A percentile compares a stretch with the other conserved stretches of the same genome.
Conservation (phyloP, 306 rosid genomes). For the Myrica gale region DNA sequence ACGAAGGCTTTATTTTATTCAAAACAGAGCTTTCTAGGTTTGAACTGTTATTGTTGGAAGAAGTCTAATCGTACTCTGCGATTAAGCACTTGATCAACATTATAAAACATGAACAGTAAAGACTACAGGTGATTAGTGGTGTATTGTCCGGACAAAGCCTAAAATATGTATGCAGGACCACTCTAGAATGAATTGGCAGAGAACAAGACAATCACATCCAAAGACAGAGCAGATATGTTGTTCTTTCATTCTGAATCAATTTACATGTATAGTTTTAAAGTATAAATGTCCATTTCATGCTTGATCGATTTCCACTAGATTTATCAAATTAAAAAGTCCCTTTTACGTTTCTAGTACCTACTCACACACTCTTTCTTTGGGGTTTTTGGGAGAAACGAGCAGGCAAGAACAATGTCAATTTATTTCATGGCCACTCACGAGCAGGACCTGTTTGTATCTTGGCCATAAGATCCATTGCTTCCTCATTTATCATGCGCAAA, state of each 20-base stretch:
- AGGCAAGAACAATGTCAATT: too few species aligned
- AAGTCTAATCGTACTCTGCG: neutral
- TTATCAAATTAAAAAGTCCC: neutral
- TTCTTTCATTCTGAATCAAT: neutral
- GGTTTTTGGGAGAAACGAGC: too few species aligned
- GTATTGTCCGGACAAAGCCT: neutral
- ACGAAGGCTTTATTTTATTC: constrained; percentile 1
- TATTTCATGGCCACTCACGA: too few species aligned
- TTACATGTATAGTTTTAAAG: neutral
- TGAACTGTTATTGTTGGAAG: neutral
- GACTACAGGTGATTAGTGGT: neutral
- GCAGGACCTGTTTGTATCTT: too few species aligned
- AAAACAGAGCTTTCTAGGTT: neutral
- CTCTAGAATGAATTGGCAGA: neutral
- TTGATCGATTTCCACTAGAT: neutral
- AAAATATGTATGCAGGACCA: neutral
- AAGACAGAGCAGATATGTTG: neutral
- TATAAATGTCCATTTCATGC: neutral
- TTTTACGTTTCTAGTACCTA: neutral
- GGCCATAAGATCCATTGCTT: neutral
- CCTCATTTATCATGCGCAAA: neutral
- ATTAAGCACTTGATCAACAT: neutral
- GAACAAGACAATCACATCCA: neutral
- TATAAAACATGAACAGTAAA: neutral
- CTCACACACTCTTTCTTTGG: neutral